Base-by-base conservation (phyloP, 2,329 filamentous ascomycete genomes). In the Blastomyces gilchristii region DNA sequence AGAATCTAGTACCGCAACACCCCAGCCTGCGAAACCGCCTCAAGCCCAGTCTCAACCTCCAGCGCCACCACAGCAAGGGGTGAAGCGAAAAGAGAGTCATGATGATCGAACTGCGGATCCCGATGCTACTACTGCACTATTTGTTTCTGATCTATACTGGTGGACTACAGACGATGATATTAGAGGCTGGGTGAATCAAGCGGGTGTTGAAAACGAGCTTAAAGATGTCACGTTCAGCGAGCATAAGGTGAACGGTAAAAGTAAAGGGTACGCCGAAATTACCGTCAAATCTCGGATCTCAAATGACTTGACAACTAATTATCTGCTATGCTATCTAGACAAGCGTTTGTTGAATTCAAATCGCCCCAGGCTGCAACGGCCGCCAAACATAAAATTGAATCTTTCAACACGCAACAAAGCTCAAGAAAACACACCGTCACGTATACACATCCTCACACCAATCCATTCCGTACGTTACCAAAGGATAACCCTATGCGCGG, bases 201-300 rank as follows among this genome's bases (percentile, higher is more conserved):
- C 88, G n/a, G 84, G 83, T 1, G 90, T 86, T 68, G 94, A 97
- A 74, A 83, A 87, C 56, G 90, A 96, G 71, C 79, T 97, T 22
- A 91, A 90, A 70, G 94, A 97, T 65, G 85, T 99, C 60, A 96
- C 92, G 0, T 99, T 97, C 75, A 97, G 91, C 71, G 94, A 99
- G 75, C 94, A 97, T 77, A 99, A 99, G 74, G 92, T 97, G 58
- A 99, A 99, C 69, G 94, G 94, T 69, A 99, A 99, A 79, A 96
- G 91, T 77, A 97, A 97, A 80, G 93, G 94, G 92, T 96, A 82
- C 67, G 86, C 76, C 25, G 18, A 58, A 28, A 22, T 25, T 50
- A n/a, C 49, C 11, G n/a, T 16, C n/a, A n/a, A 22, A 43, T 12
- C 4, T 22, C 12, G 11, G 31, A 22, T 50, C 2, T 39, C 6